Conservation (phyloP, 352 stramenopile genomes). For the Peronospora destructor region DNA sequence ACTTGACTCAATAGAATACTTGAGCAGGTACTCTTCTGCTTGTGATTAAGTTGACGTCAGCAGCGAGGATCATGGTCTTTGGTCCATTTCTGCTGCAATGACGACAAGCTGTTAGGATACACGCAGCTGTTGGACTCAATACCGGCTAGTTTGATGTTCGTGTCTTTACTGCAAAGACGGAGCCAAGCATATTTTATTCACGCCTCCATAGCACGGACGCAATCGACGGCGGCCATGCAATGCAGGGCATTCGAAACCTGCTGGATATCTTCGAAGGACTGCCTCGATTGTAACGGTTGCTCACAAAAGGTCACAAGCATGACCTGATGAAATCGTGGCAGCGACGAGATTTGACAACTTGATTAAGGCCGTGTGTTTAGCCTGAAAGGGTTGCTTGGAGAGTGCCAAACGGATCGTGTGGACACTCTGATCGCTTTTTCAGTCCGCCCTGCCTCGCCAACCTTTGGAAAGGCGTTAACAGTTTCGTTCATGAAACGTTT, state of each 20-base stretch:
- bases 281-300: constrained; percentile 13
- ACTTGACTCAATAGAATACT: too few species aligned
- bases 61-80: background rate
- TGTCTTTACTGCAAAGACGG: constrained; percentile 15
- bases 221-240: constrained; percentile 1
- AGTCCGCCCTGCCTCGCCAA: too few species aligned
- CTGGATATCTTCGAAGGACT: background rate
- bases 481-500: too few species aligned
- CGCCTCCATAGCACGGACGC: constrained; percentile 15
- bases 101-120: constrained; percentile 5
- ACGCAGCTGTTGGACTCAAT: constrained; percentile 2
- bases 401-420: too few species aligned
- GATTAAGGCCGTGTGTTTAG: background rate
- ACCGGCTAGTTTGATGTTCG: constrained; percentile 10
- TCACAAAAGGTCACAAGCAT: background rate
- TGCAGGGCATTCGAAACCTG: too few species aligned
- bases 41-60: too few species aligned
- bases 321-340: background rate
- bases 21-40: too few species aligned
- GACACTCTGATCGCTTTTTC: too few species aligned
- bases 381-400: too few species aligned
- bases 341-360: background rate
- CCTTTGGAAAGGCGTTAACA: too few species aligned
- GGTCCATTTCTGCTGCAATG: background rate
- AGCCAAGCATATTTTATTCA: constrained; percentile 21